phyloP scores from a whole-genome alignment of 2,329 filamentous ascomycete genomes.

The Byssochlamys sp. region DNA sequence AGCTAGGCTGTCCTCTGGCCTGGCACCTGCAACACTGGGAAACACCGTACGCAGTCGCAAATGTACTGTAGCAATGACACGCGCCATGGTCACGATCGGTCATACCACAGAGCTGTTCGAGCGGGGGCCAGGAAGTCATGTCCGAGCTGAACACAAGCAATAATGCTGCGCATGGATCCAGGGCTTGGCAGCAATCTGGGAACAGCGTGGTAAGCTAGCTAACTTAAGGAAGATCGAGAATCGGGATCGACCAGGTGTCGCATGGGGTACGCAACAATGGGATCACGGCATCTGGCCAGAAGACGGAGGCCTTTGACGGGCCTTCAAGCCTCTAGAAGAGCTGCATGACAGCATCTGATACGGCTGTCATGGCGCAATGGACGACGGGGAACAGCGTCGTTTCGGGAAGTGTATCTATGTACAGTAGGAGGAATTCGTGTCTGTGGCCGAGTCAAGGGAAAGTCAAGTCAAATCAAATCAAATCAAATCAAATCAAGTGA shows the following conservation, averaged over 20 bases:
- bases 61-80: background rate
- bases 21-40: background rate
- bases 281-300: background rate
- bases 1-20: background rate
- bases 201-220: background rate
- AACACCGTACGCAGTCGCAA: background rate
- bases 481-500: background rate
- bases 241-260: background rate
- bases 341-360: background rate
- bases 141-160: background rate
- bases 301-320: background rate
- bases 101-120: background rate
- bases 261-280: background rate
- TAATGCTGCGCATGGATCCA: background rate
- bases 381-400: background rate
- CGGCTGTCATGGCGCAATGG: background rate
- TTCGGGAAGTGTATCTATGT: background rate
- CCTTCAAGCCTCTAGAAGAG: background rate
- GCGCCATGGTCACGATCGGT: background rate
- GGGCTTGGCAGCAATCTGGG: background rate
- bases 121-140: background rate
- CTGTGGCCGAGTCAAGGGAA: too few relatives aligned
- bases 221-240: background rate
- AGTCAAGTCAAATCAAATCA: too few relatives aligned
- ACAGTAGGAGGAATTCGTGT: background rate